A percentile compares a stretch with the other conserved stretches of the same genome.
These are phyloP conservation scores for Clonostachys rosea DNA, from an alignment of 2,329 filamentous ascomycete species.

Conservation along the genomic window DNA sequence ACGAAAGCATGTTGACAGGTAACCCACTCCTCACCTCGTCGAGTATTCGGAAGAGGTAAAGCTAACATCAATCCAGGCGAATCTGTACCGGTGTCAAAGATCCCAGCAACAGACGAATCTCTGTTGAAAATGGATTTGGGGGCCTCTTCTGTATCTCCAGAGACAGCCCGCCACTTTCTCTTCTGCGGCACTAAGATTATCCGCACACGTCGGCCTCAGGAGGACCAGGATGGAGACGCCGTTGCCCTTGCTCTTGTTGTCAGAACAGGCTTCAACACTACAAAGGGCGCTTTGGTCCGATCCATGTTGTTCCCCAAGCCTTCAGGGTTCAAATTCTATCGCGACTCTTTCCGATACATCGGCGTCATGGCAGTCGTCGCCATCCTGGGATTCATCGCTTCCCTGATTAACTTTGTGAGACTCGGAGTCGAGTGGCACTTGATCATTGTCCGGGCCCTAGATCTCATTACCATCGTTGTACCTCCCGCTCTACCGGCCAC, in stretches of 20 bases:
- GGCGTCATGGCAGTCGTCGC: conserved; percentile 92
- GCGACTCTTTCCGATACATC: conserved; percentile 96
- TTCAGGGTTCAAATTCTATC: conserved; percentile 97
- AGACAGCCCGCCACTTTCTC: conserved; percentile 82
- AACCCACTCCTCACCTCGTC: too few relatives aligned
- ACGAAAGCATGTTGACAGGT: conserved; percentile 84
- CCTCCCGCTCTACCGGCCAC: conserved; percentile 93
- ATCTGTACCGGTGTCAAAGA: conserved; percentile 93
- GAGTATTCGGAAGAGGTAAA: too few relatives aligned
- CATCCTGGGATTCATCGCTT: conserved; percentile 80
- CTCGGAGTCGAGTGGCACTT: conserved; percentile 81
- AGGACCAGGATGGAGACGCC: conserved; percentile 80
- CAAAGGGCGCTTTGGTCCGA: conserved; percentile 89
- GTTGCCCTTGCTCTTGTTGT: conserved; percentile 89
- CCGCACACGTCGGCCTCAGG: conserved; percentile 81
- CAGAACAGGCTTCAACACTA: conserved; percentile 94
- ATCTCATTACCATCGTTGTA: conserved; percentile 96
- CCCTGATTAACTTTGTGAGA: conserved; percentile 88
- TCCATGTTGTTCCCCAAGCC: conserved; percentile 99
- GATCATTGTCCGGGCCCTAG: conserved; percentile 86
- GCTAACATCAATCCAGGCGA: conserved; percentile 48
- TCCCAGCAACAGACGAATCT: conserved; percentile 75
- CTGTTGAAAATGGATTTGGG: conserved; percentile 72
- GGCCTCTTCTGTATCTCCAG: conserved; percentile 76
- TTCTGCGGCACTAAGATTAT: conserved; percentile 97